Base-by-base conservation (phyloP, 768 basidiomycete species). In the Russula brevipes region DNA sequence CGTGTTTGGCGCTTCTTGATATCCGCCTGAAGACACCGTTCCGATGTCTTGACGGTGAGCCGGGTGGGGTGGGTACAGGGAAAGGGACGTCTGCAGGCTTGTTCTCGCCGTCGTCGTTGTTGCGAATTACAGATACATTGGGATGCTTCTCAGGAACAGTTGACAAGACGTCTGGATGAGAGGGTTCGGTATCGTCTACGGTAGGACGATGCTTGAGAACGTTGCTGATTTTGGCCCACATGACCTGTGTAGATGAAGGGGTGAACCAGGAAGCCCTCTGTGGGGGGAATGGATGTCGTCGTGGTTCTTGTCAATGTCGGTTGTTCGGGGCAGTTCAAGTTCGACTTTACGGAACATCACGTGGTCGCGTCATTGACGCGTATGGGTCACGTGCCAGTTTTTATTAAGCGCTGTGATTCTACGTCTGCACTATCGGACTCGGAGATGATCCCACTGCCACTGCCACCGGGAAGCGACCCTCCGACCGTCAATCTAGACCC, bases 1-100 rank as follows among this genome's bases (percentile, higher is more conserved):
- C 67, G 3, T 50, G 42, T 54, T 66, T 68, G 41, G 50, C 31
- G 56, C 60, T 59, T 57, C 57, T 66, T 52, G 67, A 68, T 14
- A 58, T 57, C 35, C 67, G 61, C 45, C 66, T 66, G 45, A 68
- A 63, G 41, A 68, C 36, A 11, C 67, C 59, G 38, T 51, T 53
- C 31, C 67, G 65, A 45, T 56, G 57, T 53, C 50, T 66, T 60
- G 67, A 66, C 5, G 65, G 65, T 2, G 67, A 68, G n/a, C 52
- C 33, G 1, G 67, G 67, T 1, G 67, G 67, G 12, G 59, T 68
- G 19, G 67, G 65, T 31, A 42, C 59, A 17, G 65, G 65, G 41
- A 64, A 55, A 10, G 67, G 61, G 31, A 60, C 58, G 45, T 68
- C 67, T 54, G 51, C 10, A 8, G 57, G 44, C 12, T 12, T 58